phyloP scores from a whole-genome alignment of 2,329 filamentous ascomycete species.

The Cladosporium sp. region DNA sequence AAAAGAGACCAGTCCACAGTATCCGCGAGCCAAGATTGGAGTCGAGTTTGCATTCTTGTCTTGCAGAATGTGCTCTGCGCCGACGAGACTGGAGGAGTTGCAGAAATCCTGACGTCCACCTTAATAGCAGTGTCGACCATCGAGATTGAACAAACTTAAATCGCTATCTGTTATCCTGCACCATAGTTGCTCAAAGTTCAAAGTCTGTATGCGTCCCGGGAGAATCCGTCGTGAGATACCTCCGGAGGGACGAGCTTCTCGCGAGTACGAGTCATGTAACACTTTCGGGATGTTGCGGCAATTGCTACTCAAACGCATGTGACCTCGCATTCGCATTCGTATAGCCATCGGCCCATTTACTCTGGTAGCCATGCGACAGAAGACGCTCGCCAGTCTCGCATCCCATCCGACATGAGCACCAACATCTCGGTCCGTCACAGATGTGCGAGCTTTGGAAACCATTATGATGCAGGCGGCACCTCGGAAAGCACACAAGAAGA shows the following conservation, averaged over 20 bases:
- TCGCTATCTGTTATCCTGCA: background rate
- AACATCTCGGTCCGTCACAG: background rate
- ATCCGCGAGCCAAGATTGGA: background rate
- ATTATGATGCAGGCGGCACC: background rate
- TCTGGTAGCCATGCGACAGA: background rate
- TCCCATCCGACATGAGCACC: background rate
- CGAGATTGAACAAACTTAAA: too few species aligned
- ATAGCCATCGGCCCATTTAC: background rate
- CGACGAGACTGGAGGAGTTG: too few species aligned
- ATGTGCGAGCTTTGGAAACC: background rate
- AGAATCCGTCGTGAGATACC: background rate
- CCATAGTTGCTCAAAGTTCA: background rate
- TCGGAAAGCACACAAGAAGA: slow-evolving; percentile 11
- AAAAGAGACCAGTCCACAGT: background rate
- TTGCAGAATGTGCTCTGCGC: too few species aligned
- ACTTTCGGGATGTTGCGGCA: background rate
- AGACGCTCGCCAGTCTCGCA: background rate
- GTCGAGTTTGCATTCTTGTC: background rate
- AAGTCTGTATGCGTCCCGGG: background rate
- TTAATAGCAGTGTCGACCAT: too few species aligned
- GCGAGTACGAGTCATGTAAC: background rate
- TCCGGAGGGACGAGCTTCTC: background rate
- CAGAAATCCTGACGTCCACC: too few species aligned
- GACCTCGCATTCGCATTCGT: background rate
- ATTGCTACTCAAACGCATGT: background rate